Base-by-base conservation (phyloP, 371 early-diverging fungal species). In the Apophysomyces variabilis region DNA sequence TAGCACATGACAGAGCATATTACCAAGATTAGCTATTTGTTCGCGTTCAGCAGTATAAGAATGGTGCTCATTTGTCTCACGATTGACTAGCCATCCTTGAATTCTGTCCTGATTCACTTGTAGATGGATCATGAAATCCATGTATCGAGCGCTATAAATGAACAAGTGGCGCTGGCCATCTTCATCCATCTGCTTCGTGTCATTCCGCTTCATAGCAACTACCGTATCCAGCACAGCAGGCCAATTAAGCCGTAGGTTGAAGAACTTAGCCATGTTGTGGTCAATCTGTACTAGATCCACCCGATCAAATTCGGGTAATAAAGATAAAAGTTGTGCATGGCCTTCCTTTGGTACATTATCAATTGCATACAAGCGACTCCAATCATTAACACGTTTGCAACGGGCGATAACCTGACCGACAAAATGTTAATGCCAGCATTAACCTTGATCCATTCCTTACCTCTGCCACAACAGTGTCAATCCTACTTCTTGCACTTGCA, bases 111-210 rank as follows among this genome's bases (percentile, higher is more conserved):
- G 54, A 41, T 68, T 57, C 7, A 76, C 18, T 39, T 65, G 62
- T 0, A 79, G 60, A 64, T 76, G 77, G 39, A 79, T 70, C 79
- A 79, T 70, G 37, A 68, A 79, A 26, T 79, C 79, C 79, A 79
- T 79, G 45, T 72, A 79, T 57, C 79, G 70, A 9, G 73, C 76
- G 21, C 68, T 72, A 50, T 78, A 78, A 3, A 79, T 38, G 32
- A 79, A 56, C 38, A 76, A 39, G 44, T 79, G 79, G 7, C 79
- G 74, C 32, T 63, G 64, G 11, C 64, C 67, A 14, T 13, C 56
- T 54, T 68, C 72, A 32, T 66, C 60, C 26, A 78, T 71, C 36
- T 75, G 66, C 54, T 73, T 78, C 7, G 54, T 50, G 21, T 50
- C 54, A 32, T 60, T 66, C 32, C 71, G 64, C 12, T 59, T 71